Evolutionary conservation across 805 yeast species (phyloP), one percentile per base, ranked within the genome.

Genomic region (Candida silvicultrix): DNA sequence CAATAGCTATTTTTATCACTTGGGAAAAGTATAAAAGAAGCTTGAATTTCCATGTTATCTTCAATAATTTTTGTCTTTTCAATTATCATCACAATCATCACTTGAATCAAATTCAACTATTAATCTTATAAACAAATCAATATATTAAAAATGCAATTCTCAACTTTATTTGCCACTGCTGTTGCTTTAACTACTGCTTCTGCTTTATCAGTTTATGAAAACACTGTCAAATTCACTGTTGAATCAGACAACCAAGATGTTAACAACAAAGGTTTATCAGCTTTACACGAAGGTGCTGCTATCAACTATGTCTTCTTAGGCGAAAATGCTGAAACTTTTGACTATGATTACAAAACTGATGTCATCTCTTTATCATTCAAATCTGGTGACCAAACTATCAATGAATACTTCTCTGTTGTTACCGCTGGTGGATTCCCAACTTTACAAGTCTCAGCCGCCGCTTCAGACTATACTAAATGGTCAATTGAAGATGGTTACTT

Each of bases 231-330:
- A 20, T 28, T 45, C 29, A 15, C 31, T 11, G 32, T 45, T 20
- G 50, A 37, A 21, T 20, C 25, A 6, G 28, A 20, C 9, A 21
- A 20, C 25, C 4, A 37, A 21, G 39, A 37, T 2, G 10, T 37
- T 6, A 37, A 37, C 39, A 37, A 37, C 25, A 37, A 37, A 21
- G 39, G 46, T 41, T 40, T 55, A 14, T 50, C 45, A 22, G 41
- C 51, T 38, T 35, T 45, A 34, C 57, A 53, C 22, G 58, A 54
- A 43, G 55, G 58, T 41, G 57, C 58, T 19, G 58, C 50, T 19
- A 45, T 53, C 44, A 49, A 55, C 44, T 55, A 49, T 36, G 43
- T 53, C 38, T 48, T 43, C 37, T 43, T 51, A 6, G 57, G 58
- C 11, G 18, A n/a, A 2, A n/a, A 20, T 25, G 46, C 52, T n/a